Evolutionary conservation across 2,329 filamentous ascomycete species (phyloP).

Genomic region (Zymoseptoria crescenta): DNA sequence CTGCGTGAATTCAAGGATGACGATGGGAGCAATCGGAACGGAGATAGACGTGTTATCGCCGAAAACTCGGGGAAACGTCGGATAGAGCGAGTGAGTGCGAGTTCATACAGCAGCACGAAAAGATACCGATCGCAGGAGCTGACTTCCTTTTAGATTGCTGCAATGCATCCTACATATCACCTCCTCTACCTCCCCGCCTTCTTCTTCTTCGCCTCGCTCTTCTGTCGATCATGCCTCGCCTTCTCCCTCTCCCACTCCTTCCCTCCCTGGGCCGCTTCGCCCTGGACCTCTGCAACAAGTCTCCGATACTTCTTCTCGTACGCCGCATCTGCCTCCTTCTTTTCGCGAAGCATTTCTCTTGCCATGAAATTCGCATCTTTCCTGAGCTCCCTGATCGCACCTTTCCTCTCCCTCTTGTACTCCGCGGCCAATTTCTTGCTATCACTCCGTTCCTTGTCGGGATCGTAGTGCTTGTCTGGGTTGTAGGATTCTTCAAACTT

Average conservation of each 20-base stretch:
- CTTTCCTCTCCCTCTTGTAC: conserved; percentile 93
- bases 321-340: conserved; percentile 85
- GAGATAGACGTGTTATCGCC: background rate
- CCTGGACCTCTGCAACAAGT: conserved; percentile 85
- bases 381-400: conserved; percentile 82
- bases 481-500: conserved; percentile 96
- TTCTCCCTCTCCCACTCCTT: background rate
- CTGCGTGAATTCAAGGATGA: background rate
- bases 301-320: conserved; percentile 96
- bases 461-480: conserved; percentile 94
- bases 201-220: conserved; percentile 15
- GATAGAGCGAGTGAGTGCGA: background rate
- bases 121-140: no score
- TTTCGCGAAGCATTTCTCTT: conserved; percentile 78
- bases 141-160: no score
- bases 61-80: background rate
- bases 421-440: conserved; percentile 76
- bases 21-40: background rate
- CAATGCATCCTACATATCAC: no score
- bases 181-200: conserved; percentile 2
- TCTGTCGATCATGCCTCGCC: conserved; percentile 14
- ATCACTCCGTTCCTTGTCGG: conserved; percentile 81
- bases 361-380: conserved; percentile 95
- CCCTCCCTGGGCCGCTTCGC: conserved; percentile 10
- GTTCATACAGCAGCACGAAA: no score